phyloP scores from a whole-genome alignment of 2,329 filamentous ascomycete species.

The Cladosporium sp. region DNA sequence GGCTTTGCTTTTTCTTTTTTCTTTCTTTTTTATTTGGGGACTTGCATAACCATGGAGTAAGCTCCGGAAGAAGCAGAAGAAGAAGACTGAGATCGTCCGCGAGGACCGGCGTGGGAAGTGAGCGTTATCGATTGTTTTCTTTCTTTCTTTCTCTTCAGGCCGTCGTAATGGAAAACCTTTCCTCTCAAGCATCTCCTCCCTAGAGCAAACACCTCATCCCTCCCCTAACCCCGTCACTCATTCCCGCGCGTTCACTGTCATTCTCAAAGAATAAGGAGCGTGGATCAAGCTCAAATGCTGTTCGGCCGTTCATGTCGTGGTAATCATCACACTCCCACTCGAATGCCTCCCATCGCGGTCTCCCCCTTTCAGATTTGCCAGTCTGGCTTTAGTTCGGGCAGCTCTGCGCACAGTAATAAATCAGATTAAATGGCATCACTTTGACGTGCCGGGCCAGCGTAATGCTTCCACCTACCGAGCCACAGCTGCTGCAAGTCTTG shows the following conservation, averaged over 20 bases:
- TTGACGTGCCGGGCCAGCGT: background rate
- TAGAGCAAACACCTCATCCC: no score
- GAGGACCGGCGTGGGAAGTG: conserved; percentile 15
- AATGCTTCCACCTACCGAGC: conserved; percentile 23
- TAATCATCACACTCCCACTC: background rate
- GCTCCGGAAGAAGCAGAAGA: conserved; percentile 9
- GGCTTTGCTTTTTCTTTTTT: no score
- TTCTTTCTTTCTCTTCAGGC: background rate
- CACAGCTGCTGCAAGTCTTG: conserved; percentile 32
- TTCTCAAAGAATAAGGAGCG: no score
- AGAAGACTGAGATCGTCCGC: conserved; percentile 20
- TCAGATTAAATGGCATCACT: background rate
- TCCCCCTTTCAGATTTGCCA: background rate
- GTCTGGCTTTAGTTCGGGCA: conserved; percentile 23
- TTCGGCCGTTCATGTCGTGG: conserved; percentile 10
- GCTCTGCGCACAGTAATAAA: conserved; percentile 17
- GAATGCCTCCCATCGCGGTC: background rate
- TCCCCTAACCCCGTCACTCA: no score
- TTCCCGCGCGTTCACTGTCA: no score
- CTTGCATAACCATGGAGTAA: no score
- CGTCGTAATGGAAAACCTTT: no score
- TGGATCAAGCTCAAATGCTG: background rate
- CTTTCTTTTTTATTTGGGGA: no score
- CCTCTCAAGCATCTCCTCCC: no score
- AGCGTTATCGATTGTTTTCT: background rate